phyloP scores from a whole-genome alignment of 179 eudicot species.

The Beta macrorhiza region DNA sequence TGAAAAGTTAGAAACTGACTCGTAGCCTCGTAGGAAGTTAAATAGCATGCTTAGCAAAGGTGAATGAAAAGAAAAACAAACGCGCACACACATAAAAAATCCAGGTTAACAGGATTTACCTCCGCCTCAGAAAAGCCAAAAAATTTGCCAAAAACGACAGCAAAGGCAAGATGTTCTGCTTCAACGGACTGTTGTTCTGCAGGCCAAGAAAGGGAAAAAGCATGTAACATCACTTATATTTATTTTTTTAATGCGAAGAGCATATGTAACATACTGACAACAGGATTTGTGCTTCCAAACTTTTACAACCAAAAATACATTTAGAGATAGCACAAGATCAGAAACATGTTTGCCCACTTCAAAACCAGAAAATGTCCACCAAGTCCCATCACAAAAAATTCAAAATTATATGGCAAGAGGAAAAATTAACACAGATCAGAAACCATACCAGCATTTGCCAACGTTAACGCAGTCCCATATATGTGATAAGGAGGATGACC shows the following conservation, averaged over 20 bases:
- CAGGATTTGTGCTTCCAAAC: background rate
- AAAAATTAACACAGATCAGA: background rate
- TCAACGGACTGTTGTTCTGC: background rate
- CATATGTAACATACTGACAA: background rate
- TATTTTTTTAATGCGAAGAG: too few relatives aligned
- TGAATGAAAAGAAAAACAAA: too few relatives aligned
- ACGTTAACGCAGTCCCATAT: background rate
- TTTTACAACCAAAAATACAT: background rate
- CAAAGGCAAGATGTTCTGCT: slow-evolving; percentile 2
- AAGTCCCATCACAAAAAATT: background rate
- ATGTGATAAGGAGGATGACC: background rate
- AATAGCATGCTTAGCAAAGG: too few relatives aligned
- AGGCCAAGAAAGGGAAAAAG: background rate
- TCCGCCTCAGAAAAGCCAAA: slow-evolving; percentile 2
- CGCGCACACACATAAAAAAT: too few relatives aligned
- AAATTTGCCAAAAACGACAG: background rate
- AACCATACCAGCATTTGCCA: slow-evolving; percentile 2
- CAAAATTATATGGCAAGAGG: background rate
- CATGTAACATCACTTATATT: background rate
- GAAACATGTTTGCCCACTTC: slow-evolving; percentile 1
- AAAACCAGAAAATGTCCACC: background rate
- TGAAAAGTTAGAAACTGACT: too few relatives aligned
- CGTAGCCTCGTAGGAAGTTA: too few relatives aligned
- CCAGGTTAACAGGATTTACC: background rate
- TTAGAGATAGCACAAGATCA: background rate